Conservation (phyloP, 2,329 filamentous ascomycete genomes). For the Monosporascus sp. region DNA sequence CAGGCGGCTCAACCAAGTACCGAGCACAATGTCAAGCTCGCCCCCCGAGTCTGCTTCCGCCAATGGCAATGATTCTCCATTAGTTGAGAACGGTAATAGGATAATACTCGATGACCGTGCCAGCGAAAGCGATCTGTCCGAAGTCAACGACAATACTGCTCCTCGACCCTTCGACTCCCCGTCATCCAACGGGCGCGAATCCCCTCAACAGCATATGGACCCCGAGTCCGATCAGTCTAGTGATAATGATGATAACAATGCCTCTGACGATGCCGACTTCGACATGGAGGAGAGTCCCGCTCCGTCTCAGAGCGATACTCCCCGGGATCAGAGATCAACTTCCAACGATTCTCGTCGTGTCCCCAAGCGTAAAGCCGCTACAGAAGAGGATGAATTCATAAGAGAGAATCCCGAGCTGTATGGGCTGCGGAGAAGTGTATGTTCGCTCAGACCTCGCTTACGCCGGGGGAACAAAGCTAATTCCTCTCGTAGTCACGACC, state of each 20-base stretch:
- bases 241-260: constrained; percentile 47
- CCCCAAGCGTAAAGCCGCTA: constrained; percentile 65
- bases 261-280: constrained; percentile 68
- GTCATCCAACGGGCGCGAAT: constrained; percentile 31
- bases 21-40: constrained; percentile 54
- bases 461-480: neutral
- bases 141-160: constrained; percentile 56
- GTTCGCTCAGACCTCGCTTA: constrained; percentile 26
- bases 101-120: constrained; percentile 34
- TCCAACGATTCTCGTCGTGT: constrained; percentile 66
- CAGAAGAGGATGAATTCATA: constrained; percentile 77
- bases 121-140: constrained; percentile 73
- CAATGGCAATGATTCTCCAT: constrained; percentile 61
- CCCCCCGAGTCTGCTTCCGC: constrained; percentile 51
- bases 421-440: constrained; percentile 85
- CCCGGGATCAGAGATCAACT: constrained; percentile 53
- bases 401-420: constrained; percentile 91
- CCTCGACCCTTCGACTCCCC: constrained; percentile 37
- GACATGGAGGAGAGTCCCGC: constrained; percentile 61
- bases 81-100: constrained; percentile 38
- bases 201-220: constrained; percentile 28
- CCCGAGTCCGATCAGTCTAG: constrained; percentile 33
- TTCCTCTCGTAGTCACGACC: constrained; percentile 44
- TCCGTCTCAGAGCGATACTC: constrained; percentile 39
- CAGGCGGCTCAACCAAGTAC: constrained; percentile 48